Base-by-base conservation (phyloP, 2,329 filamentous ascomycete species). In the Fusarium drepaniforme region DNA sequence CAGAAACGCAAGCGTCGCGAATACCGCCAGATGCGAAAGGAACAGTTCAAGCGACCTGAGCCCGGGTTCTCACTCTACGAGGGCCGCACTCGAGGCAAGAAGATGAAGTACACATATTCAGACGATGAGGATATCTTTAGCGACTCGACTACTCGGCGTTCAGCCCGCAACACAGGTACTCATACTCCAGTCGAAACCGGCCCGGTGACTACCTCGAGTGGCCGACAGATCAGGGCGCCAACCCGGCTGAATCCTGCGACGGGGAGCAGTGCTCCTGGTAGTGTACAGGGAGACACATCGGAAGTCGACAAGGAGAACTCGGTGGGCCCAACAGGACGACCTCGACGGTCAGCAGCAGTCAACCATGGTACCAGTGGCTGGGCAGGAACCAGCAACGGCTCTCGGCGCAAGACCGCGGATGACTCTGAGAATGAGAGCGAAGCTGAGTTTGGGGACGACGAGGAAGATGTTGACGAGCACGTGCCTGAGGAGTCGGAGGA, bases 91-190 rank as follows among this genome's bases (percentile, higher is more conserved):
- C 92, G 97, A 69, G 97, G 97, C 67, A 98, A 99, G 87, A 93
- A 96, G 71, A 93, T 97, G 85, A 97, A 96, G 83, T 99, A 99
- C 81, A 99, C 95, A 0, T 99, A 94, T 81, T 97, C 95, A 0
- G 96, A 98, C 63, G 94, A 97, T 28, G 94, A 97, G 76, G 93
- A 93, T 40, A 91, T 92, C 18, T 90, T 91, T 62, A 90, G 90
- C n/a, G 90, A 92, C 80, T 92, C 92, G 40, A 89, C 89, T 8
- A 83, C 85, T 82, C 67, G 96, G 86, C 90, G 92, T 8, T 94
- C 94, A 15, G 89, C 91, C 21, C 91, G 96, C 30, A 93, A 95
- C 75, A 95, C 93, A 2, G 90, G 92, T 44, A 88, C 91, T 12
- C 91, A 91, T 73, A 95, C 94, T 1, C 93, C 95, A 0, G 90